These are phyloP conservation scores for Logfia minima DNA, from an alignment of 129 eudicot genomes.

Conservation along the genomic window DNA sequence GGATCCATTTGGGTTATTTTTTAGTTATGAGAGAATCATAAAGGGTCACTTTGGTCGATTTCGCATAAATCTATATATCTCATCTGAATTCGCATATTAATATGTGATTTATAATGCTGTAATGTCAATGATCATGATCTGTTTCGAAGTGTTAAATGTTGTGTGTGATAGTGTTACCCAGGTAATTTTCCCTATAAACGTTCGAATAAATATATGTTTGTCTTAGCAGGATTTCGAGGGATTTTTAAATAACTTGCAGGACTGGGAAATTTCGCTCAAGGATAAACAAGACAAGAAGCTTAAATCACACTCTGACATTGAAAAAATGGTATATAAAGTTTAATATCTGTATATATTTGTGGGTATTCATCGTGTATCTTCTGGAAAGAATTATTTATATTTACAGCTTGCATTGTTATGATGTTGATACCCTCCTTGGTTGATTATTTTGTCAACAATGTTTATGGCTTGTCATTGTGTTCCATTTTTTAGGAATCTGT, in stretches of 20 bases:
- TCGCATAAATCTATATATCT: background rate
- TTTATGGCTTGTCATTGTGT: background rate
- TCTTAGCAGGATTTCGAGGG: slow-evolving; percentile 81
- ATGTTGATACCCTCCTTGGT: background rate
- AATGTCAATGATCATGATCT: too few relatives aligned
- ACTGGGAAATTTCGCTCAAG: slow-evolving; percentile 74
- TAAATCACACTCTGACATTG: slow-evolving; percentile 53
- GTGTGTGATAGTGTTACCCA: background rate
- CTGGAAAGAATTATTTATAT: background rate
- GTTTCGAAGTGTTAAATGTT: background rate
- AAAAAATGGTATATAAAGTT: slow-evolving; percentile 46
- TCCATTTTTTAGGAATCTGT: slow-evolving; percentile 18
- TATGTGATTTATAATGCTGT: too few relatives aligned
- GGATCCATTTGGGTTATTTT: too few relatives aligned
- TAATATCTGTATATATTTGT: background rate
- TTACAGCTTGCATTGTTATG: background rate
- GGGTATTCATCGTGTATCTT: background rate
- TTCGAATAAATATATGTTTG: slow-evolving; percentile 4
- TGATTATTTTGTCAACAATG: background rate
- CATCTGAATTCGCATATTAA: background rate
- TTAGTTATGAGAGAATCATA: too few relatives aligned
- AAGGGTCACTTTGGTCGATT: background rate
- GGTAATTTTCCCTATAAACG: background rate
- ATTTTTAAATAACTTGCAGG: slow-evolving; percentile 82
- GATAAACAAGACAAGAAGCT: slow-evolving; percentile 63